A percentile compares a stretch with the other conserved stretches of the same genome.
Conservation (phyloP, 2,329 filamentous ascomycete genomes). For the Sporothrix pallida region DNA sequence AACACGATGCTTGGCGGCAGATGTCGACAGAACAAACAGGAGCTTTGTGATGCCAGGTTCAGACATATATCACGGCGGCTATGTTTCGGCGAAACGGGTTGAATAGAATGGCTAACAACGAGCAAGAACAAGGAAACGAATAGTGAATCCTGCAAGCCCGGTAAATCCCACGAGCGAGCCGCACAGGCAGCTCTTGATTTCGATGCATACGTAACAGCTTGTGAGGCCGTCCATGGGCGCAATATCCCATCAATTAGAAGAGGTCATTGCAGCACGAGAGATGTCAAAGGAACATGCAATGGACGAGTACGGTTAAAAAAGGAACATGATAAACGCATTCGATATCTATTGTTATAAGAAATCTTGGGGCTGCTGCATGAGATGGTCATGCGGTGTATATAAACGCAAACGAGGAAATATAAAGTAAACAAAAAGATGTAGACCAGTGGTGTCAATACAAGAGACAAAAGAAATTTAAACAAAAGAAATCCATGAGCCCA, state of each 20-base stretch:
- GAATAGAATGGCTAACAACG: neutral
- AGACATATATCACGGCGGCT: neutral
- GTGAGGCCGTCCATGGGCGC: neutral
- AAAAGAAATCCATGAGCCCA: neutral
- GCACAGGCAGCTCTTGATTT: neutral
- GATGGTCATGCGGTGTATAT: neutral
- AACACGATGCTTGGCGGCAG: neutral
- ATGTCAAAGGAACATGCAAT: no score
- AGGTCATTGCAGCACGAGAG: no score
- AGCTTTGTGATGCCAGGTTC: neutral
- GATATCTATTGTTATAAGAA: neutral
- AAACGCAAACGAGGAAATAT: neutral
- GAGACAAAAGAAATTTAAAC: neutral
- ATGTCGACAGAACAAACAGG: neutral
- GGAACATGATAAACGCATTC: neutral
- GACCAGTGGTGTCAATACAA: neutral
- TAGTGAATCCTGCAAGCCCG: neutral
- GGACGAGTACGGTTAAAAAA: no score
- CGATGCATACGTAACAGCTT: neutral
- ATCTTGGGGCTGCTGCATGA: neutral
- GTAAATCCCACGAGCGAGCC: neutral
- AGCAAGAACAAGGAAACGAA: neutral
- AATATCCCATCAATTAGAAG: no score
- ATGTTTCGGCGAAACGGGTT: neutral
- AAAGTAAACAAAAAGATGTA: neutral